These are phyloP conservation scores for Borovskyia barvae DNA, from an alignment of 208 protist species.

Conservation along the genomic window DNA sequence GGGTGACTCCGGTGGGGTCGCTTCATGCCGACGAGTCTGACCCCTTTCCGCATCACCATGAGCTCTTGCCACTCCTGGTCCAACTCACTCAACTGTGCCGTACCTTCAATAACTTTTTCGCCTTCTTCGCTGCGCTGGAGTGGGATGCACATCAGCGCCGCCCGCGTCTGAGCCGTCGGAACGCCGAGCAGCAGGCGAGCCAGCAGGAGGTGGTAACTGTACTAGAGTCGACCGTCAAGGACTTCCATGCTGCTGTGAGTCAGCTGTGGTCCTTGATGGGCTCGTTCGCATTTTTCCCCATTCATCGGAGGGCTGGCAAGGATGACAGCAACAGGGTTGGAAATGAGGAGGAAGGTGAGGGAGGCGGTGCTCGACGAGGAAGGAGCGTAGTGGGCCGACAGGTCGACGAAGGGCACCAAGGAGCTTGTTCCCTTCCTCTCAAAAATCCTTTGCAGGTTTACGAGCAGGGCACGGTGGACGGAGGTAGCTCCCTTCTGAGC, in stretches of 20 bases:
- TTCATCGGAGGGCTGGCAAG: background rate
- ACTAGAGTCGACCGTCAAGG: constrained; percentile 4
- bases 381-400: background rate
- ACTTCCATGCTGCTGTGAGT: constrained; percentile 10
- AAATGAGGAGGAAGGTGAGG: too few species aligned
- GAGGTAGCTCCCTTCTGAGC: constrained; percentile 22
- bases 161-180: constrained; percentile 14
- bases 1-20: too few species aligned
- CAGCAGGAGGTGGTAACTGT: constrained; percentile 12
- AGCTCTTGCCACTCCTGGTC: constrained; percentile 12
- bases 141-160: constrained; percentile 17
- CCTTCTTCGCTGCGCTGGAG: constrained; percentile 24
- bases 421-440: background rate
- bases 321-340: too few species aligned
- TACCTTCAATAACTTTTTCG: constrained; percentile 30
- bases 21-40: background rate
- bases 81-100: constrained; percentile 19
- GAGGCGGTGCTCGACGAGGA: too few species aligned
- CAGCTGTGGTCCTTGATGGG: constrained; percentile 29
- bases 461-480: constrained; percentile 19
- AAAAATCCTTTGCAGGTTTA: constrained; percentile 9
- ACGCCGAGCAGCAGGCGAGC: constrained; percentile 14
- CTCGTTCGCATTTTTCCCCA: constrained; percentile 9
- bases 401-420: background rate
- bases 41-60: background rate